Evolutionary conservation across 805 yeast species (phyloP).

Genomic region (Ogataea minuta): DNA sequence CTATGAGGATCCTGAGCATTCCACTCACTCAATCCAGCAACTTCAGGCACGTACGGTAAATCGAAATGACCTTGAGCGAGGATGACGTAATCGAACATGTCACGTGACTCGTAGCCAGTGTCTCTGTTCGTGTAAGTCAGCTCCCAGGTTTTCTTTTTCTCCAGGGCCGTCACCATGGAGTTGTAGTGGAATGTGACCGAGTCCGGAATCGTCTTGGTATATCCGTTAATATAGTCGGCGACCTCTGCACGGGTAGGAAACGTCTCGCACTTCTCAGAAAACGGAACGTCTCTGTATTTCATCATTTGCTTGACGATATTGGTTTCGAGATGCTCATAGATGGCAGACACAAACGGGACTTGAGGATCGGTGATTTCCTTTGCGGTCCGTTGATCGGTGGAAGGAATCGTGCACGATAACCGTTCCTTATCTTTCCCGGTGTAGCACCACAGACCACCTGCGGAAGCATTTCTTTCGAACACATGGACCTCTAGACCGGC

Average conservation of each 20-base stretch:
- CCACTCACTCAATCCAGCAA: slow-evolving; percentile 40
- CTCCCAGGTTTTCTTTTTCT: slow-evolving; percentile 30
- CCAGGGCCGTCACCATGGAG: slow-evolving; percentile 41
- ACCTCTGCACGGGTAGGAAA: slow-evolving; percentile 67
- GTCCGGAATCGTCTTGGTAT: slow-evolving; percentile 43
- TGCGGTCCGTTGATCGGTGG: slow-evolving; percentile 17
- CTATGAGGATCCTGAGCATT: slow-evolving; percentile 29
- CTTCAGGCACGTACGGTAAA: slow-evolving; percentile 44
- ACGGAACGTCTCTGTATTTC: slow-evolving; percentile 31
- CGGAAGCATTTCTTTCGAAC: slow-evolving; percentile 30
- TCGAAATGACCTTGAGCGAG: slow-evolving; percentile 50
- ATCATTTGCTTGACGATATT: slow-evolving; percentile 33
- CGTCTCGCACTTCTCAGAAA: slow-evolving; percentile 39
- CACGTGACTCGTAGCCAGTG: not conserved
- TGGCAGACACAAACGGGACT: slow-evolving; percentile 31
- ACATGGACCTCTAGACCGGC: slow-evolving; percentile 23
- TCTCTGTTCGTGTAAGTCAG: slow-evolving; percentile 15
- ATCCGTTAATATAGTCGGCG: slow-evolving; percentile 55
- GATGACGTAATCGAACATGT: slow-evolving; percentile 36
- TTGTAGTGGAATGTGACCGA: slow-evolving; percentile 37
- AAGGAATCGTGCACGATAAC: slow-evolving; percentile 26
- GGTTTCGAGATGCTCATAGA: slow-evolving; percentile 36
- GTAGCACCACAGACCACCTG: slow-evolving; percentile 37
- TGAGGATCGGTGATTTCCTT: slow-evolving; percentile 15
- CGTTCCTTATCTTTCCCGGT: slow-evolving; percentile 27